Evolutionary conservation across 192 early-diverging fungal species (phyloP), one percentile per base, ranked within the genome.

Genomic region (Obelidium mucronatum): DNA sequence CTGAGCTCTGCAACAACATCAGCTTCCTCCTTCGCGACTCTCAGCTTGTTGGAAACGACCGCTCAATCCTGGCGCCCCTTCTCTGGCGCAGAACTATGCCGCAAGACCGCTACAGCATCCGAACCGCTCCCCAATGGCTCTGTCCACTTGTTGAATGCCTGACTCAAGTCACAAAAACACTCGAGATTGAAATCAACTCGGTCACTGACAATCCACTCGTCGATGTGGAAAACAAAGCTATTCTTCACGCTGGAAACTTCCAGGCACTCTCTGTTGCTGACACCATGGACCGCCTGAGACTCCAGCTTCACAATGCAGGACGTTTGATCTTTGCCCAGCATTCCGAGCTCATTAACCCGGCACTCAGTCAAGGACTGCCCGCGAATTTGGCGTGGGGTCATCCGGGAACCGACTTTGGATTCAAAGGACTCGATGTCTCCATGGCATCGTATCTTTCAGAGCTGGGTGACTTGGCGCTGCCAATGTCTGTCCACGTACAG

Each of bases 61-160:
- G 13, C 35, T 19, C 22, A 1, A 44, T 48, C 13, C 35, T 67
- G 53, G 26, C 28, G 13, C 65, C 65, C 13, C 28, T 67, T 0
- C 35, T 67, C 30, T 67, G 19, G 19, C 13, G n/a, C 17, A 19
- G 65, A 19, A 67, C 19, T 26, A 35, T 67, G 35, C 65, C 65
- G 35, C 65, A 67, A 24, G 34, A 67, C 65, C 15, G 35, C 0
- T 67, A 35, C 65, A 52, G 42, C 53, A 26, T 37, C 13, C 17
- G 65, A 19, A 67, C 65, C 13, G 22, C 65, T 1, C 34, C 65
- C 15, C 65, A 67, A 37, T 67, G 65, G 65, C 65, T 67, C 13
- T 19, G 30, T 0, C 65, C 65, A 13, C 35, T 67, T 13, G 28
- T 67, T 19, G 65, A 67, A 31, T 26, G 19, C 2, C 26, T 67